Base-by-base conservation (phyloP, 306 rosid genomes). In the Cicer arietinum region DNA sequence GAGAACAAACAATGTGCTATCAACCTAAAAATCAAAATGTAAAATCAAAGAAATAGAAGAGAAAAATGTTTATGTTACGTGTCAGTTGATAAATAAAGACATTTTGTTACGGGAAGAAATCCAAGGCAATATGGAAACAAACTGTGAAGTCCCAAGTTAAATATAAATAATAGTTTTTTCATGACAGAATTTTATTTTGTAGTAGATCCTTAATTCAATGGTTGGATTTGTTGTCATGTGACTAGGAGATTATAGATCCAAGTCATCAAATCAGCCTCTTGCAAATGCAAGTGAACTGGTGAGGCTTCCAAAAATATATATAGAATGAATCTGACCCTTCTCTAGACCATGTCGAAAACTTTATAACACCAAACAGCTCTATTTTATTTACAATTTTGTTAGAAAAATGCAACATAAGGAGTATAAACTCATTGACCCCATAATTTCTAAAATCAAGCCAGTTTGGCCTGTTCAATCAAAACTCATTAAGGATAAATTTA, bases 21-120 rank as follows among this genome's bases (percentile, higher is more conserved):
- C 30, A 59, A 76, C 60, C 64, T 39, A 68, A 74, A 25, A 59
- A 10, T 35, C 40, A 54, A 60, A 30, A 69, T 13, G 9, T 9
- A 76, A 69, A 67, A 58, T 7, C 14, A 14, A 22, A 40, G 56
- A 61, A 67, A 45, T 39, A 25, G 20, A 73, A 72, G 48, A 47
- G 51, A 45, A 80, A 71, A 53, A 56, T 46, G 17, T 59, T 68
- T 25, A 48, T 11, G 39, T 18, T 50, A 35, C 3, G 18, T 22
- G 9, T 48, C 44, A 44, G 44, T 22, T 51, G 65, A 72, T 50
- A 84, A 58, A 44, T 52, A 52, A 76, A 66, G 52, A 25, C 60
- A 14, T 20, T 52, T 25, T 25, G 35, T 71, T 14, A 59, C 16
- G 4, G 44, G 16, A 59, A 50, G 47, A 53, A 64, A 79, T 73